Evolutionary conservation across 306 rosid species (phyloP).

Genomic region (Parietaria judaica): DNA sequence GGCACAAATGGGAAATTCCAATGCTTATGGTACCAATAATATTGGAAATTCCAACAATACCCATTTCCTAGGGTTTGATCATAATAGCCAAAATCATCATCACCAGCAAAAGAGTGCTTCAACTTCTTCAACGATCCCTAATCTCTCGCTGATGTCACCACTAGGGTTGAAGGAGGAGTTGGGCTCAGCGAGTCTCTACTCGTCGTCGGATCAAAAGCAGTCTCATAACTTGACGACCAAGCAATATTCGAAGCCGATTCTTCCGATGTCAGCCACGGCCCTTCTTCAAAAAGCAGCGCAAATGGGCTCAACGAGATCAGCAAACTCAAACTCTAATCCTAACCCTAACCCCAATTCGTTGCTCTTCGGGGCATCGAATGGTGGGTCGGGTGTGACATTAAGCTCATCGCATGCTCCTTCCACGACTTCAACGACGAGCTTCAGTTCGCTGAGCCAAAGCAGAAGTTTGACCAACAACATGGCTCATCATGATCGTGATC

Average conservation of each 20-base stretch:
- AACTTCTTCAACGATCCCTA: constrained; percentile 29
- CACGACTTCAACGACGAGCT: background rate
- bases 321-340: constrained; percentile 12
- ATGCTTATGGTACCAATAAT: constrained; percentile 14
- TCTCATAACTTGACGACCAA: background rate
- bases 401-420: constrained; percentile 23
- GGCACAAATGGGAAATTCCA: constrained; percentile 29
- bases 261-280: constrained; percentile 60
- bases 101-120: constrained; percentile 8
- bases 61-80: constrained; percentile 2
- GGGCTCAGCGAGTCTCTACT: constrained; percentile 8
- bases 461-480: constrained; percentile 1
- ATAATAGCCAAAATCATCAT: too few species aligned
- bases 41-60: background rate
- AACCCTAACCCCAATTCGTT: constrained; percentile 18
- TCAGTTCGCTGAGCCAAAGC: constrained; percentile 1
- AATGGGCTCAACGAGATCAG: constrained; percentile 37
- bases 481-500: constrained; percentile 1
- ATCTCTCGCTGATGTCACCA: constrained; percentile 34
- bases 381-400: constrained; percentile 45
- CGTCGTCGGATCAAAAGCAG: background rate
- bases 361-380: constrained; percentile 30
- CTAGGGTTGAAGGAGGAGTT: constrained; percentile 31
- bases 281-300: constrained; percentile 44
- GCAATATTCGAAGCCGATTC: constrained; percentile 24